Conservation (phyloP, 2,329 filamentous ascomycete species). For the Boeremia lycopersici region DNA sequence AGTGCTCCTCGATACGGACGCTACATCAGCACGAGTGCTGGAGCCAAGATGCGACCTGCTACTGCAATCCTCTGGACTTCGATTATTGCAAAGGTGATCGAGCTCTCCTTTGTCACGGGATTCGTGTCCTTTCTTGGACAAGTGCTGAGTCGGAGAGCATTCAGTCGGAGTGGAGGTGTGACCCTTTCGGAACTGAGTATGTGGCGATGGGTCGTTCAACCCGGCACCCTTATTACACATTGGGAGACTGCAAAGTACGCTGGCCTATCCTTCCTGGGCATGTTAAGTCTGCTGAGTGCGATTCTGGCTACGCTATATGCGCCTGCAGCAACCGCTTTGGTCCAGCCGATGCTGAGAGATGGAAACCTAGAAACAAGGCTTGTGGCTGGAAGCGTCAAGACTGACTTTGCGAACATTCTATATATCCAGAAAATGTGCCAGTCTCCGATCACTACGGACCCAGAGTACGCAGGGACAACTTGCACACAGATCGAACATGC, state of each 20-base stretch:
- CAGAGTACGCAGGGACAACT: constrained; percentile 53
- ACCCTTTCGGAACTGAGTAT: constrained; percentile 79
- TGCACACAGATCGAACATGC: constrained; percentile 74
- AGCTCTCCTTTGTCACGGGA: constrained; percentile 77
- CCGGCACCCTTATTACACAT: constrained; percentile 74
- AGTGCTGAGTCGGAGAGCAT: constrained; percentile 71
- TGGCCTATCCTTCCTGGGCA: constrained; percentile 66
- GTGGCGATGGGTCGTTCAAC: constrained; percentile 69
- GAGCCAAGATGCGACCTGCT: constrained; percentile 59
- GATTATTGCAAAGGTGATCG: constrained; percentile 75
- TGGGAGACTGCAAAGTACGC: constrained; percentile 69
- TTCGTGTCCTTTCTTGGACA: constrained; percentile 79
- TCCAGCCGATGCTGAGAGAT: constrained; percentile 72
- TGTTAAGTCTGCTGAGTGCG: constrained; percentile 68
- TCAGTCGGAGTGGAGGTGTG: constrained; percentile 66
- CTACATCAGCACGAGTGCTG: constrained; percentile 58
- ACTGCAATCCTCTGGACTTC: constrained; percentile 72
- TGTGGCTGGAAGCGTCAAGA: constrained; percentile 63
- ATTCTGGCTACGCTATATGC: constrained; percentile 75
- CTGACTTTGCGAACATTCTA: constrained; percentile 66
- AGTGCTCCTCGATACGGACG: constrained; percentile 67
- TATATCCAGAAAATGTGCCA: constrained; percentile 65
- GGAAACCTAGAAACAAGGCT: constrained; percentile 57
- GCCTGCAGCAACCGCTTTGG: constrained; percentile 75
- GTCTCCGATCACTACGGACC: constrained; percentile 61